Percentiles rank a stretch among this genome's conserved stretches.
phyloP scores from a whole-genome alignment of 2,329 filamentous ascomycete genomes.

The Talaromyces sp. region DNA sequence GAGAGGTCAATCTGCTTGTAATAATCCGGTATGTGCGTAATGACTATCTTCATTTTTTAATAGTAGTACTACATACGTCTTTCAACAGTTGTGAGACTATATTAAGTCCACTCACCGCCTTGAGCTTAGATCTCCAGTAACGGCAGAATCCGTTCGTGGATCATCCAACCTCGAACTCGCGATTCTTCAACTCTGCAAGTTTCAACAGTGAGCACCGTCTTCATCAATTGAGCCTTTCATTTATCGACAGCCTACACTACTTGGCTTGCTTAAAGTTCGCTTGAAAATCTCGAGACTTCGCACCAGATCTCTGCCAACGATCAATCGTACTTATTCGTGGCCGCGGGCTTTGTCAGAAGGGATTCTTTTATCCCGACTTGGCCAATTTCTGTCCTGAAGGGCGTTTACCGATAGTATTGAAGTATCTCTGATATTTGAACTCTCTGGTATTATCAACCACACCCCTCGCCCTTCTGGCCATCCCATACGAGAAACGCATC shows the following conservation, averaged over 20 bases:
- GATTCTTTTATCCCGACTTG: not conserved
- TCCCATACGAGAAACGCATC: too few relatives aligned
- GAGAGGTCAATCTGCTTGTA: not conserved
- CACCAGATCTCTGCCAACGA: too few relatives aligned
- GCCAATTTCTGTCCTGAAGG: not conserved
- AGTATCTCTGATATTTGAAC: too few relatives aligned
- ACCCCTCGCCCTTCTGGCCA: not conserved
- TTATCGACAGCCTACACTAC: not conserved
- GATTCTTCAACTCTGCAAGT: not conserved
- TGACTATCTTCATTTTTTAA: not conserved
- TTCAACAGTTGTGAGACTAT: too few relatives aligned
- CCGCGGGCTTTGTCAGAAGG: not conserved
- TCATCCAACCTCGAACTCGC: not conserved
- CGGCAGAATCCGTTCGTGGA: not conserved
- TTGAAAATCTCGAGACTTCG: too few relatives aligned
- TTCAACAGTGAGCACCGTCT: not conserved
- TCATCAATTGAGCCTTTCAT: not conserved
- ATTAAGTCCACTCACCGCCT: not conserved
- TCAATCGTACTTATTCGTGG: not conserved
- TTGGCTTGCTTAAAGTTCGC: fast-evolving
- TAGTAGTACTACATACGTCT: too few relatives aligned
- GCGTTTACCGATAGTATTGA: too few relatives aligned
- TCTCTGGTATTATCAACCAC: not conserved
- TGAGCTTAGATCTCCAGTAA: not conserved
- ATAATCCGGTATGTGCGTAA: not conserved